Base-by-base conservation (phyloP, 257 asterid species). In the Solanum virginianum region DNA sequence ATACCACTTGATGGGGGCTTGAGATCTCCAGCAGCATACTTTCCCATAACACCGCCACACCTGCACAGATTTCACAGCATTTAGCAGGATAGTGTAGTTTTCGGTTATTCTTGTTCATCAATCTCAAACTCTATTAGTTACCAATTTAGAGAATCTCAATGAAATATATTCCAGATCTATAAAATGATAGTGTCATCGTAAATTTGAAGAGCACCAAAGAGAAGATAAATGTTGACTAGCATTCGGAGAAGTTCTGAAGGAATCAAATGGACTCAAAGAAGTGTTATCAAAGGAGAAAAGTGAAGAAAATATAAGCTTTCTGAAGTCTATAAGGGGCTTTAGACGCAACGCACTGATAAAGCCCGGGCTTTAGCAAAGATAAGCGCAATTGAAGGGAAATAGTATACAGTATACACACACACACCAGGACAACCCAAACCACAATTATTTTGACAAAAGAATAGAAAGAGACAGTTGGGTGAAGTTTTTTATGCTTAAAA, bases 41-140 rank as follows among this genome's bases (percentile, higher is more conserved):
- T 97, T 81, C 99, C 99, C 98, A 95, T 93, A 84, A 97, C 98
- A 86, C 99, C 99, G 66, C 99, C 98, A 87, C 99, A 97, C 99
- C 99, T 97, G 85, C 47, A 79, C 17, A 79, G 17, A 75, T 51
- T 77, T 77, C 47, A 53, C 47, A 79, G 59, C 41, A 16, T 5
- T 79, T 53, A 53, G 65, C 26, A 54, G 49, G 49, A 26, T 7
- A 5, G 45, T 53, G 43, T 51, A 15, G 16, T 77, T 79, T 79
- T 11, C 16, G 5, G 41, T 75, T 8, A 17, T 49, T 60, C 62
- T 14, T 11, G 32, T 49, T 47, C 60, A 49, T 22, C 81, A 49
- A 9, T 75, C 81, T 75, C 81, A 75, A 75, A 22, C 62, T 75
- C 62, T 15, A 47, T 8, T 45, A 72, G 60, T 45, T 24, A 77